Evolutionary conservation across 2,329 filamentous ascomycete species (phyloP).

Genomic region (Fusarium sp.): DNA sequence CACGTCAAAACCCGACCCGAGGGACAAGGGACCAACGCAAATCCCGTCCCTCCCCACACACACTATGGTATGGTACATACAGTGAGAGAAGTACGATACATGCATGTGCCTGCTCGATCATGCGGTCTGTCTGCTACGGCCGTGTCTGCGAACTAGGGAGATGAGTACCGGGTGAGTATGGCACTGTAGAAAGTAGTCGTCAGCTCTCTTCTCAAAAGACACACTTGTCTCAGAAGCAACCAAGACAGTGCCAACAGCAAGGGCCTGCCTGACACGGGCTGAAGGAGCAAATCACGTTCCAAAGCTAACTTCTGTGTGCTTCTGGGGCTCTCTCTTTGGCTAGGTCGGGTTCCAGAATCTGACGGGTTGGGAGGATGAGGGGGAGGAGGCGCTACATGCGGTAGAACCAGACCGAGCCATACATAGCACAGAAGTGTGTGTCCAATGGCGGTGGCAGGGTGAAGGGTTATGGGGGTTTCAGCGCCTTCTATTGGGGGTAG

Average conservation of each 20-base stretch:
- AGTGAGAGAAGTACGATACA: no score
- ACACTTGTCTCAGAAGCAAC: conserved; percentile 13
- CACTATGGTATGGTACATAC: no score
- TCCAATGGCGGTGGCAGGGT: conserved; percentile 7
- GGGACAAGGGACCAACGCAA: background rate
- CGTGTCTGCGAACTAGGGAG: background rate
- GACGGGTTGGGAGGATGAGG: background rate
- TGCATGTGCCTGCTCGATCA: conserved; percentile 13
- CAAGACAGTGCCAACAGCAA: background rate
- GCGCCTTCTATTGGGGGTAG: background rate
- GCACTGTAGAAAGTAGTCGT: background rate
- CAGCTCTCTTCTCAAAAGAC: background rate
- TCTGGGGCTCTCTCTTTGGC: conserved; percentile 14
- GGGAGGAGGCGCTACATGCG: background rate
- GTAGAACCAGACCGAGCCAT: conserved; percentile 16
- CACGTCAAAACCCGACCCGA: background rate
- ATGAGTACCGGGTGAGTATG: no score
- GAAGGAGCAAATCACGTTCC: conserved; percentile 15
- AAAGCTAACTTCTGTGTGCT: conserved; percentile 6
- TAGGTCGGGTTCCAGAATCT: background rate
- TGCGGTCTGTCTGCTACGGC: conserved; percentile 2
- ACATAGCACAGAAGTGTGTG: conserved; percentile 8
- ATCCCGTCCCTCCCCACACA: background rate
- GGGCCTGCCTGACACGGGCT: background rate
- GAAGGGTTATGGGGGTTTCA: background rate